These are phyloP conservation scores for Aspergillus brunneoviolaceus DNA, from an alignment of 2,329 filamentous ascomycete genomes.

Conservation along the genomic window DNA sequence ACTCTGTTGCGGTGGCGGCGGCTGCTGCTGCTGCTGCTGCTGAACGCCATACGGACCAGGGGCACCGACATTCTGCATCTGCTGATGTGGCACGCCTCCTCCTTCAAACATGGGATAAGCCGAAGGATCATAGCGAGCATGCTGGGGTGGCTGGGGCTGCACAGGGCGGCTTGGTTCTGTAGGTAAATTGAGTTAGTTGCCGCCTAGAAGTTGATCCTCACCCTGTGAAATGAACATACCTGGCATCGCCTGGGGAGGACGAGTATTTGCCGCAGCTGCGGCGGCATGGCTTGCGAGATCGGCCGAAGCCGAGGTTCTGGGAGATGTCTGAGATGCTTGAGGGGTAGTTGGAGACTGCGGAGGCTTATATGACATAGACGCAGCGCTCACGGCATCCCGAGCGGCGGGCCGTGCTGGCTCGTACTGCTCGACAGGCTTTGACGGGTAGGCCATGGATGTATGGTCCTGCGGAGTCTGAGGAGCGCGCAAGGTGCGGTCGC, in stretches of 20 bases:
- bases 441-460: conserved; percentile 35
- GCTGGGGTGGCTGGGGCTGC: conserved; percentile 46
- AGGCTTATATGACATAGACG: conserved; percentile 43
- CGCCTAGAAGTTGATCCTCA: neutral
- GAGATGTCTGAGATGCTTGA: conserved; percentile 47
- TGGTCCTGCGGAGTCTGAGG: conserved; percentile 45
- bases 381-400: conserved; percentile 44
- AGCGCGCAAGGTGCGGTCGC: conserved; percentile 62
- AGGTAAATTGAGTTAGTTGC: neutral
- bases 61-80: conserved; percentile 25
- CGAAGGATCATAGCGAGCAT: conserved; percentile 47
- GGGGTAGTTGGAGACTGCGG: conserved; percentile 47
- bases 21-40: neutral
- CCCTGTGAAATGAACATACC: conserved; percentile 28
- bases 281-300: conserved; percentile 49
- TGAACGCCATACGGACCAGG: conserved; percentile 26
- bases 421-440: conserved; percentile 40
- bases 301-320: conserved; percentile 52
- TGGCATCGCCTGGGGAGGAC: conserved; percentile 44
- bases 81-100: conserved; percentile 26
- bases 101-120: conserved; percentile 42
- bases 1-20: conserved; percentile 23
- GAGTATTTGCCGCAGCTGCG: conserved; percentile 49
- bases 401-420: conserved; percentile 39
- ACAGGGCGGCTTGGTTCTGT: conserved; percentile 42